These are phyloP conservation scores for Rhododendron simsii DNA, from an alignment of 148 eudicot species.

Conservation along the genomic window DNA sequence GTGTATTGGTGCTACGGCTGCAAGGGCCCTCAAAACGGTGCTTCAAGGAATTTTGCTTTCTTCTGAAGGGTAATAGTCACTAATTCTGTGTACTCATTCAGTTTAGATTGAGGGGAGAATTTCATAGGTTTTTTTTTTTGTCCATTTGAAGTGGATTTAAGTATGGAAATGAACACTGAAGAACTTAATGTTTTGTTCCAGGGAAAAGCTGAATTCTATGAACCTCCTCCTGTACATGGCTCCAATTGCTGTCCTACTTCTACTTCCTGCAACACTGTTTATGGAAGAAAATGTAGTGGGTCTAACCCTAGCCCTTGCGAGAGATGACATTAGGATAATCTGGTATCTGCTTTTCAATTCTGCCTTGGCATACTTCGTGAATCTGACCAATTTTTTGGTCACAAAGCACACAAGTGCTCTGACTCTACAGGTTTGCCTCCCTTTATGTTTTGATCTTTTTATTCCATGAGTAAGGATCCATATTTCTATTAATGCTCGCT, in stretches of 20 bases:
- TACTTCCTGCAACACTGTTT: slow-evolving; percentile 75
- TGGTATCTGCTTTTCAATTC: slow-evolving; percentile 89
- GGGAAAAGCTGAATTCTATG: slow-evolving; percentile 94
- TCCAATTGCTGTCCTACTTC: slow-evolving; percentile 83
- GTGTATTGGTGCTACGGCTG: slow-evolving; percentile 50
- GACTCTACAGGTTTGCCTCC: slow-evolving; percentile 78
- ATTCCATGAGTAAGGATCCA: not conserved
- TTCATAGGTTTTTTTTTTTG: not conserved
- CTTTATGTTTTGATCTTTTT: not conserved
- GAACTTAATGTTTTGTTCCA: slow-evolving; percentile 12
- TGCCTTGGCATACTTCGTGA: slow-evolving; percentile 83
- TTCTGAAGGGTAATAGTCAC: slow-evolving; percentile 40
- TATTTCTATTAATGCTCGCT: not conserved
- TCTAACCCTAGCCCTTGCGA: slow-evolving; percentile 73
- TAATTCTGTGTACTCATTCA: not conserved
- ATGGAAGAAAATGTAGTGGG: slow-evolving; percentile 95
- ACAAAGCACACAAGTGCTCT: slow-evolving; percentile 96
- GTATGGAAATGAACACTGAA: slow-evolving; percentile 4
- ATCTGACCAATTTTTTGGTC: slow-evolving; percentile 92
- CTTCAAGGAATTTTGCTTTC: slow-evolving; percentile 50
- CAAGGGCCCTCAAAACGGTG: slow-evolving; percentile 48
- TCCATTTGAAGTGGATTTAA: not conserved
- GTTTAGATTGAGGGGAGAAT: not conserved
- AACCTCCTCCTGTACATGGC: slow-evolving; percentile 93
- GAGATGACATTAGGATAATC: slow-evolving; percentile 66